Evolutionary conservation across 768 basidiomycete genomes (phyloP), one percentile per base, ranked within the genome.

Genomic region (Dacryopinax spathularia): DNA sequence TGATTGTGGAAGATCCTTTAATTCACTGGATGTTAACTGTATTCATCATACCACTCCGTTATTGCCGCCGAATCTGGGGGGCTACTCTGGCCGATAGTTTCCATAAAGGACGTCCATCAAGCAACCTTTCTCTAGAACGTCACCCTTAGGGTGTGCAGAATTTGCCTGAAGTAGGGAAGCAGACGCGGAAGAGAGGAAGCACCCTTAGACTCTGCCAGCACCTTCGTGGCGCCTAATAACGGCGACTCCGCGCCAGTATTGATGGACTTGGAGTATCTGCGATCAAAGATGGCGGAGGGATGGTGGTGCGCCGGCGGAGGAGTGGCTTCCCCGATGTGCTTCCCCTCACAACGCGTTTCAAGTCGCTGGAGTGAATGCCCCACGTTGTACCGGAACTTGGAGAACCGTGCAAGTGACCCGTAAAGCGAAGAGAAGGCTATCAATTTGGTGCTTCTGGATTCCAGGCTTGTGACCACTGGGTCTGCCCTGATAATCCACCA

Each of bases 381-480:
- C 48, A 56, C 48, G 10, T 56, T 29, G 48, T n/a, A 13, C 29
- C 48, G 48, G 48, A 56, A 7, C 48, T 56, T 56, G 48, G 13
- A 31, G 48, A 56, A 56, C 48, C 48, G 48, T n/a, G 48, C 13
- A 29, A 31, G 13, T 22, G 13, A 9, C 25, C 48, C 29, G 48
- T 56, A 56, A 56, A 56, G 48, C 48, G 48, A 56, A 56, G 31
- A 56, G 48, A 56, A 56, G 48, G 25, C 48, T 56, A 10, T 22
- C 13, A 22, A 27, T 56, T 56, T 29, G 13, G 18, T 56, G 48
- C 48, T 56, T 56, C 48, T 31, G 25, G 25, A 29, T 27, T 56
- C 48, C 48, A 56, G 48, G 31, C 48, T 56, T 56, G 48, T 56
- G 48, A 56, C 48, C 48, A 56, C 31, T 56, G 48, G 48, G 15